Evolutionary conservation across 2,329 filamentous ascomycete species (phyloP), one percentile per base, ranked within the genome.

Genomic region (Hymenotorrendiella dingleyae): DNA sequence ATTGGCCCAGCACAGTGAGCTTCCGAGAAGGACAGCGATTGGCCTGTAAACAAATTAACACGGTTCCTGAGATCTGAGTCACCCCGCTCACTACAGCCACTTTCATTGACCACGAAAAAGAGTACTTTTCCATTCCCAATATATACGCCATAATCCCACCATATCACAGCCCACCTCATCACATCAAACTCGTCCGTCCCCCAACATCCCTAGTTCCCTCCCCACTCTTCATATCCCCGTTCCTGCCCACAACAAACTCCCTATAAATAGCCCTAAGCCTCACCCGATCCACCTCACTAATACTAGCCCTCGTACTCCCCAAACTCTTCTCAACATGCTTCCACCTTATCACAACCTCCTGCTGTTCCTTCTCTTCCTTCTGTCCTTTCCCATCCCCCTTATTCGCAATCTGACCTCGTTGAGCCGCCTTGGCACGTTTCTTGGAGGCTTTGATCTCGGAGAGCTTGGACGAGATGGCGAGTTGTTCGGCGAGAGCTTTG

Each of bases 111-210:
- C n/a, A n/a, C n/a, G n/a, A n/a, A n/a, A n/a, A n/a, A n/a, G n/a
- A n/a, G n/a, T n/a, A n/a, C n/a, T n/a, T n/a, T n/a, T n/a, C n/a
- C n/a, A n/a, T n/a, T 3, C 8, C n/a, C 11, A 30, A 30, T 6
- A 21, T 10, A 20, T 33, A 34, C 8, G 14, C 12, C 17, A 29
- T 20, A 20, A 29, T 24, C 22, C 23, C 27, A 6, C 3, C 11
- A 17, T 20, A 7, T 38, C 20, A 35, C 37, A 33, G 43, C 58
- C 33, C 8, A 29, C 11, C 17, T 17, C 16, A 33, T 45, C 29
- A 96, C 93, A 97, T 97, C 65, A 98, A 71, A 66, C 89, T 97
- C 56, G 84, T 91, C 61, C 93, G 73, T 11, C 90, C 93, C 6
- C 93, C 93, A 66, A 98, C 80, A 66, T 97, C 93, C 64, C 82